These are phyloP conservation scores for Polymyxa betae DNA, from an alignment of 208 protist species.

Conservation along the genomic window DNA sequence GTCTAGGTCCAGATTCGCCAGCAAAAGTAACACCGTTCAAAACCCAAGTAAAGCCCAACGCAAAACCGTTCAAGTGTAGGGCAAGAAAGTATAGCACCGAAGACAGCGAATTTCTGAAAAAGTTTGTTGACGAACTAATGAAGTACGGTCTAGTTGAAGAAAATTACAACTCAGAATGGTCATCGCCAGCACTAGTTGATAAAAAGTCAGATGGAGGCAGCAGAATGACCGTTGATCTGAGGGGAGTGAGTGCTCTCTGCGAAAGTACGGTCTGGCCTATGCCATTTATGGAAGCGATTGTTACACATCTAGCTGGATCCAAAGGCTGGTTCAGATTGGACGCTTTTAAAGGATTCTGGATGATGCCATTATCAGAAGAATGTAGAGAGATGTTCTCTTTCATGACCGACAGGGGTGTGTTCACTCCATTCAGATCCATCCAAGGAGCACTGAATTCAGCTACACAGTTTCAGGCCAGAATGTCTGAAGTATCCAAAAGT, in stretches of 20 bases:
- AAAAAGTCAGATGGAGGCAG: neutral
- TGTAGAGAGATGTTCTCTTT: conserved; percentile 41
- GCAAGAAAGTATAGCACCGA: conserved; percentile 42
- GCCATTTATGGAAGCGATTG: conserved; percentile 46
- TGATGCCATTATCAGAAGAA: conserved; percentile 37
- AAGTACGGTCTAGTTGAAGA: conserved; percentile 39
- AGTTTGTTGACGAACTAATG: conserved; percentile 22
- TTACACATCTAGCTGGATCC: conserved; percentile 8
- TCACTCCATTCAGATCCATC: neutral
- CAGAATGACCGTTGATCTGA: neutral
- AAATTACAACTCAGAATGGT: conserved; percentile 38
- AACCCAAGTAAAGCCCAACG: conserved; percentile 25
- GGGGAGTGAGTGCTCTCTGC: neutral
- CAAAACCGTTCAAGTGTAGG: neutral
- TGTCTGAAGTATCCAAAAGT: neutral
- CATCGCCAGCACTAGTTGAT: conserved; percentile 18
- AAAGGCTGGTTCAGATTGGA: conserved; percentile 47
- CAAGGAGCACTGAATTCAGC: conserved; percentile 43
- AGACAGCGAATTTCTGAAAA: conserved; percentile 38
- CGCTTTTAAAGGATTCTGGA: conserved; percentile 48
- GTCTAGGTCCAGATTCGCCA: conserved; percentile 30
- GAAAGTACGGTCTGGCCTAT: conserved; percentile 30
- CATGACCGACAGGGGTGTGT: conserved; percentile 42
- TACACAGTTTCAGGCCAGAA: conserved; percentile 14
- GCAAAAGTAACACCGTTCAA: conserved; percentile 35